Conservation (phyloP, 306 rosid species). For the Styphnolobium japonicum region DNA sequence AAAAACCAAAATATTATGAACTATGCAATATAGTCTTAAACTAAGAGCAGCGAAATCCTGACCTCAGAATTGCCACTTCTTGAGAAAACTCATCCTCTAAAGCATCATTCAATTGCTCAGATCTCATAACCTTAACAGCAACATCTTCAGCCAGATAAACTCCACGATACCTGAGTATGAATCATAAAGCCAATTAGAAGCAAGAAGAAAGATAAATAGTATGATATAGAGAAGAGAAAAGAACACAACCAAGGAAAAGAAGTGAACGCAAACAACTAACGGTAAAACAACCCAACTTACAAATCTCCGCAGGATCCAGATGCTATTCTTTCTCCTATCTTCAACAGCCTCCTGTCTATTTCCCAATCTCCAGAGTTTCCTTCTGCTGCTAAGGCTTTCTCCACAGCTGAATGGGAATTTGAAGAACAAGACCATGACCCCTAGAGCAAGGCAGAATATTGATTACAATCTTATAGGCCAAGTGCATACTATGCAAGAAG, state of each 20-base stretch:
- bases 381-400: slow-evolving; percentile 53
- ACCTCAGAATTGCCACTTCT: slow-evolving; percentile 93
- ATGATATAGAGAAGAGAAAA: background rate
- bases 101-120: slow-evolving; percentile 81
- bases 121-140: slow-evolving; percentile 90
- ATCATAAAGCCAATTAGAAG: slow-evolving; percentile 15
- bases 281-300: slow-evolving; percentile 53
- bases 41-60: slow-evolving; percentile 14
- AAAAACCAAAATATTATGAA: background rate
- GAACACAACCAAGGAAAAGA: background rate
- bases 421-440: slow-evolving; percentile 94
- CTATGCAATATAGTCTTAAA: background rate
- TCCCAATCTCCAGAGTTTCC: slow-evolving; percentile 80
- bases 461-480: background rate
- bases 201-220: slow-evolving; percentile 1
- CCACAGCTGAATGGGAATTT: slow-evolving; percentile 56
- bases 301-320: slow-evolving; percentile 98
- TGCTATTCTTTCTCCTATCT: slow-evolving; percentile 88
- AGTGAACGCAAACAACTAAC: background rate
- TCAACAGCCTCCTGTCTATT: slow-evolving; percentile 84
- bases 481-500: background rate
- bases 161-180: slow-evolving; percentile 68
- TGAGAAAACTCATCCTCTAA: slow-evolving; percentile 92
- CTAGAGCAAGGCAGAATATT: slow-evolving; percentile 39
- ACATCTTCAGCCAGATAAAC: slow-evolving; percentile 87